Evolutionary conservation across 768 basidiomycete species (phyloP), one percentile per base, ranked within the genome.

Genomic region (Mycena alexandri): DNA sequence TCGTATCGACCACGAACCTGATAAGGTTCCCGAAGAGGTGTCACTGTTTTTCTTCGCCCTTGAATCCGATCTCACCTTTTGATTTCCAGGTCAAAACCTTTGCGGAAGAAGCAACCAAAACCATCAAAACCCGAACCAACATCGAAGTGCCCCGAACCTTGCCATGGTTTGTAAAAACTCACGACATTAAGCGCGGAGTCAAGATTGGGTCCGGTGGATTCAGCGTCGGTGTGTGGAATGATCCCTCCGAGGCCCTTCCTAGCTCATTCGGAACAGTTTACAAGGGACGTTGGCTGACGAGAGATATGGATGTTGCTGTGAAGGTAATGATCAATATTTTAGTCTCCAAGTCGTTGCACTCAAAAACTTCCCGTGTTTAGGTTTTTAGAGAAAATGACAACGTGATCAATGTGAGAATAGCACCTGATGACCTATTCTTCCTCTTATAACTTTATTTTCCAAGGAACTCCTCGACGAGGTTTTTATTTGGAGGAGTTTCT

Each of bases 381-480:
- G 55, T 57, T 6, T 57, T 57, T 14, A 22, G 55, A 33, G 55
- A 57, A 22, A 42, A 57, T n/a, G 43, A 57, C 38, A 38, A 38
- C 29, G 55, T 19, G 10, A 33, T 57, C 42, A 57, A 57, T 25
- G 55, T 57, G 13, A 25, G 55, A 33, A 29, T 44, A 12, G 41
- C 29, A 6, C 29, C 9, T 34, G 6, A 34, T 2, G 38, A 38
- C 7, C n/a, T 33, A 10, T 33, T 17, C 7, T 33, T 22, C 14
- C 8, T 1, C 16, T 19, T 7, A 44, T 56, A 17, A 25, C 12
- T 21, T 57, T 41, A 44, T 25, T 57, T 19, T 1, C 14, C 12
- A n/a, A 57, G 55, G 55, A 57, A 33, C 55, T 57, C 16, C 55
- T 57, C 17, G 55, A 57, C 29, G 55, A 57, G 24, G 55, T 57